Percentiles rank a stretch among this genome's conserved stretches.
These are phyloP conservation scores for Saccharomycopsis oosterbeekiorum DNA, from an alignment of 805 yeast species.

Conservation along the genomic window DNA sequence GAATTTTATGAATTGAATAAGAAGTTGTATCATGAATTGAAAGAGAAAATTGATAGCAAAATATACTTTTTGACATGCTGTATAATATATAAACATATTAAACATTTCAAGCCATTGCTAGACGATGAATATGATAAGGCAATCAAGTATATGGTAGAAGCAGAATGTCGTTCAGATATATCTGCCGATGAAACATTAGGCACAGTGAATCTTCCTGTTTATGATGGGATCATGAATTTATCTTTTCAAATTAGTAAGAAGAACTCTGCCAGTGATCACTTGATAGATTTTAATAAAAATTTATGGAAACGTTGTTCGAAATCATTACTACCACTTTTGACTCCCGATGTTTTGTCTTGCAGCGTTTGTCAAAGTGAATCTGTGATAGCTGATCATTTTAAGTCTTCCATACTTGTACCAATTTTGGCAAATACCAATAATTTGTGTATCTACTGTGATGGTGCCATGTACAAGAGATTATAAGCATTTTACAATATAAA, in stretches of 20 bases:
- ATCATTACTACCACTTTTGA: not conserved
- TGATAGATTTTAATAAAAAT: not conserved
- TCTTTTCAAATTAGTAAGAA: not conserved
- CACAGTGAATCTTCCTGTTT: not conserved
- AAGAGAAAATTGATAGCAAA: not conserved
- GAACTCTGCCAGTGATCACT: not conserved
- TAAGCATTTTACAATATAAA: not conserved
- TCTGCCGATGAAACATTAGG: not conserved
- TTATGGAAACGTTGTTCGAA: not conserved
- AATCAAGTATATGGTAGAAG: not conserved
- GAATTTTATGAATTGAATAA: slow-evolving; percentile 1
- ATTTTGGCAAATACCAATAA: not conserved
- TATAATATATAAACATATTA: not conserved
- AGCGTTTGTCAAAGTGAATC: not conserved
- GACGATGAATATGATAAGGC: not conserved
- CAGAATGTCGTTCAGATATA: not conserved
- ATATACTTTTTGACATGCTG: not conserved
- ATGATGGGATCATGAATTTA: not conserved
- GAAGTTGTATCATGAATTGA: not conserved
- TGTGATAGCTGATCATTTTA: not conserved
- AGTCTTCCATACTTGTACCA: not conserved
- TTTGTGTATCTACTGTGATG: not conserved
- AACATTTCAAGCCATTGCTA: not conserved
- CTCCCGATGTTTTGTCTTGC: not conserved
- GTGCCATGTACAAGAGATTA: not conserved